These are phyloP conservation scores for Neurospora africana DNA, from an alignment of 495 filamentous ascomycete species.

Conservation along the genomic window DNA sequence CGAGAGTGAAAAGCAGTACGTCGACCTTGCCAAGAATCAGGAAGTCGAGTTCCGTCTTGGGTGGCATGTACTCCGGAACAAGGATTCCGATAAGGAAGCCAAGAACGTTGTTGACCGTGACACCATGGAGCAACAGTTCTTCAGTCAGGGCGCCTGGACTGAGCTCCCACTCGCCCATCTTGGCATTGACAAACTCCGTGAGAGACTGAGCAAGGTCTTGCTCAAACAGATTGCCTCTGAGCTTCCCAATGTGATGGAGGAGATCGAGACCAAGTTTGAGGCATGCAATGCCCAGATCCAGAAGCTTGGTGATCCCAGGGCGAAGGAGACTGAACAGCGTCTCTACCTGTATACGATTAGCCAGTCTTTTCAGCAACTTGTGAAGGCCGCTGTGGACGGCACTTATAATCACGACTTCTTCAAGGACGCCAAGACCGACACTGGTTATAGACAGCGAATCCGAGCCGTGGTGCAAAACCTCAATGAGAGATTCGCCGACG, in stretches of 20 bases:
- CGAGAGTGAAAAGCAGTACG: slow-evolving; percentile 37
- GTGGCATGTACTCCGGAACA: slow-evolving; percentile 63
- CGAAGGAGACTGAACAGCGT: slow-evolving; percentile 39
- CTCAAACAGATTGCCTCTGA: slow-evolving; percentile 43
- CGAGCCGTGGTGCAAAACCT: slow-evolving; percentile 50
- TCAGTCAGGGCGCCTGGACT: slow-evolving; percentile 33
- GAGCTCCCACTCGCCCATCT: slow-evolving; percentile 16
- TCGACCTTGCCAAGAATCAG: slow-evolving; percentile 48
- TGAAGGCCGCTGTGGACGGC: slow-evolving; percentile 44
- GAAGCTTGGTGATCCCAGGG: slow-evolving; percentile 40
- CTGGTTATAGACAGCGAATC: slow-evolving; percentile 40
- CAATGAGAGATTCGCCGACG: slow-evolving; percentile 44
- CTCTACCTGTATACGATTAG: slow-evolving; percentile 43
- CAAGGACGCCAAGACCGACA: slow-evolving; percentile 24
- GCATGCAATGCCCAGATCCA: slow-evolving; percentile 24
- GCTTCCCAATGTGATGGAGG: slow-evolving; percentile 48
- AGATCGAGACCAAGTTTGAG: slow-evolving; percentile 37
- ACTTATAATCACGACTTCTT: slow-evolving; percentile 51
- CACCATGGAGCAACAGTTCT: slow-evolving; percentile 30
- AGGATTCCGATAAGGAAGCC: slow-evolving; percentile 38
- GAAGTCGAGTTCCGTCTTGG: slow-evolving; percentile 53
- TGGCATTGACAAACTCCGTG: slow-evolving; percentile 40
- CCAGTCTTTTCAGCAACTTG: slow-evolving; percentile 36
- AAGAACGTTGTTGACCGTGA: slow-evolving; percentile 30
- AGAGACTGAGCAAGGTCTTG: slow-evolving; percentile 46